Percentiles rank a stretch among this genome's conserved stretches.
Evolutionary conservation across 2,329 filamentous ascomycete species (phyloP).

Genomic region (Rhynchosporium secalis): DNA sequence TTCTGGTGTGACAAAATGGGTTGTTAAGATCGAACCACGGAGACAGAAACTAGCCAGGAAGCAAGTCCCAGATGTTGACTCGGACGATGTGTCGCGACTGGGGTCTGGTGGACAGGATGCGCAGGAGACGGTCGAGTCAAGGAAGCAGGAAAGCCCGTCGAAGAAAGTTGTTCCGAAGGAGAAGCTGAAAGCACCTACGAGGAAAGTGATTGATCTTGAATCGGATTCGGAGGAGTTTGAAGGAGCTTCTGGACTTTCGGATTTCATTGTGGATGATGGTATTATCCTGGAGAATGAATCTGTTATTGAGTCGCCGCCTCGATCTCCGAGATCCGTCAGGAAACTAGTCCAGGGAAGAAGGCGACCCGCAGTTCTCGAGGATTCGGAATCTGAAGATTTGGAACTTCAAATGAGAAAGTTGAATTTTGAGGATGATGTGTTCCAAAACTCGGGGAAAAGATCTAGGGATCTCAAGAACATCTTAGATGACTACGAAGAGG

Average conservation of each 20-base stretch:
- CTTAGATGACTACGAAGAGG: slow-evolving; percentile 9
- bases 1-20: slow-evolving; percentile 6
- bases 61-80: background rate
- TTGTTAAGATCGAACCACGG: background rate
- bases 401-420: slow-evolving; percentile 24
- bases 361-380: slow-evolving; percentile 5
- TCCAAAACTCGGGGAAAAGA: background rate
- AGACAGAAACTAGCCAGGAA: background rate
- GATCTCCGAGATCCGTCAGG: slow-evolving; percentile 32
- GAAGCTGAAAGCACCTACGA: background rate
- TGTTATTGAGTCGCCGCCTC: slow-evolving; percentile 26
- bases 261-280: slow-evolving; percentile 38
- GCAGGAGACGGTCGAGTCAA: background rate
- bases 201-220: background rate
- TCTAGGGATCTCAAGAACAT: slow-evolving; percentile 14
- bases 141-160: background rate
- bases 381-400: slow-evolving; percentile 26
- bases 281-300: slow-evolving; percentile 30
- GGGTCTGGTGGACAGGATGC: background rate
- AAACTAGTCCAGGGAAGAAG: slow-evolving; percentile 35
- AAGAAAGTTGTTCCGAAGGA: background rate
- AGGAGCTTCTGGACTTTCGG: slow-evolving; percentile 27
- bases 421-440: slow-evolving; percentile 14
- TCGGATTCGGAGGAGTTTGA: slow-evolving; percentile 5
- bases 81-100: background rate